These are phyloP conservation scores for Plantago coronopus DNA, from an alignment of 305 asterid genomes.

Conservation along the genomic window DNA sequence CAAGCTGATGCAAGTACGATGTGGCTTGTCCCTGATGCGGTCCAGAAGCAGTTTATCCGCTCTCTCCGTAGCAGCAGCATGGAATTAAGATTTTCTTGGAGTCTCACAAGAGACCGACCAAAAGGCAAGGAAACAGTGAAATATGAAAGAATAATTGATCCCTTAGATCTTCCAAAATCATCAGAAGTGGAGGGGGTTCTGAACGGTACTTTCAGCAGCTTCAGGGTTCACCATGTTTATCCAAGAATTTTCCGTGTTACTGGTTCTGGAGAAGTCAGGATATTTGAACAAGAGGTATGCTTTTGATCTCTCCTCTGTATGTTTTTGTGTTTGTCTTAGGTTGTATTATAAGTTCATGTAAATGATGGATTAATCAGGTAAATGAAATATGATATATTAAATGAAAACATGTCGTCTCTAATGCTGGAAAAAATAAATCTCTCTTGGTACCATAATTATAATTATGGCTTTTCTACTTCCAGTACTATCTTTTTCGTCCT, in stretches of 20 bases:
- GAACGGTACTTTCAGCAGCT: slow-evolving; percentile 72
- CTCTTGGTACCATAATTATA: too few species aligned
- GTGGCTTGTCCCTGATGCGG: slow-evolving; percentile 85
- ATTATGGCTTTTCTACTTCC: too few species aligned
- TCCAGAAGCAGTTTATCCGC: slow-evolving; percentile 54
- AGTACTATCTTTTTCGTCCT: too few species aligned
- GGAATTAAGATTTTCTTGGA: slow-evolving; percentile 79
- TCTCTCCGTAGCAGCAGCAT: slow-evolving; percentile 49
- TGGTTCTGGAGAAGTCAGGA: slow-evolving; percentile 91
- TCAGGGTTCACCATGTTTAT: slow-evolving; percentile 56
- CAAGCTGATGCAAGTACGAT: slow-evolving; percentile 76
- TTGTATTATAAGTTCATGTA: background rate
- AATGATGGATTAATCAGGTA: background rate
- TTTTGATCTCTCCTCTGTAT: slow-evolving; percentile 12
- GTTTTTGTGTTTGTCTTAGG: background rate
- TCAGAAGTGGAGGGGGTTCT: slow-evolving; percentile 65
- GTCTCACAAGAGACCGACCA: slow-evolving; percentile 86
- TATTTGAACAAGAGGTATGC: slow-evolving; percentile 75
- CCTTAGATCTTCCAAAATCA: slow-evolving; percentile 62
- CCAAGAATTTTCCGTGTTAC: slow-evolving; percentile 89
- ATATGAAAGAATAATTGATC: slow-evolving; percentile 61
- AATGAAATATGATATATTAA: background rate
- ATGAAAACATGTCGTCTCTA: background rate
- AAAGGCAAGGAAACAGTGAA: slow-evolving; percentile 89
- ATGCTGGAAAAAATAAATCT: too few species aligned